These are phyloP conservation scores for Verticillium klebahnii DNA, from an alignment of 2,329 filamentous ascomycete genomes.

Conservation along the genomic window DNA sequence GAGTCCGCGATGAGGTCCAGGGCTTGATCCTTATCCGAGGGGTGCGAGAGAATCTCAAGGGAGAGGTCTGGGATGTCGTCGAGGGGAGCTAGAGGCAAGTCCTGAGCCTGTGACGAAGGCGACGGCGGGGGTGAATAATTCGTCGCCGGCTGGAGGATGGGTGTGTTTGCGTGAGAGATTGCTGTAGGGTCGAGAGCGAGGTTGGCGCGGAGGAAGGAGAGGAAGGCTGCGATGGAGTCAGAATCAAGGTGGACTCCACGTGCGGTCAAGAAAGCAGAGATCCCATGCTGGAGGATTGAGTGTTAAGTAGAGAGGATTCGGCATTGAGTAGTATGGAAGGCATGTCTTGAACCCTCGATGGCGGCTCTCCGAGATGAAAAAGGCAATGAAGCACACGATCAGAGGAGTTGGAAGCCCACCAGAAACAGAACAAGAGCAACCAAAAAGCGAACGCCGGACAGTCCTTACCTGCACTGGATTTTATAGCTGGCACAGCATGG, in stretches of 20 bases:
- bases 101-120: slow-evolving; percentile 30
- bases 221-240: slow-evolving; percentile 59
- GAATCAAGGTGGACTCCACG: neutral
- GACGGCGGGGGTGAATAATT: slow-evolving; percentile 29
- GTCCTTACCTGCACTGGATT: slow-evolving; percentile 55
- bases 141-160: slow-evolving; percentile 48
- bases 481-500: slow-evolving; percentile 49
- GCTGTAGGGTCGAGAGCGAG: slow-evolving; percentile 62
- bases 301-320: too few relatives aligned
- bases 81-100: slow-evolving; percentile 31
- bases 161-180: slow-evolving; percentile 60
- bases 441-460: slow-evolving; percentile 1
- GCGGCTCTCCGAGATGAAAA: neutral
- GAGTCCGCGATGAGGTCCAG: slow-evolving; percentile 75
- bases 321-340: too few relatives aligned
- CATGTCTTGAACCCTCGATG: too few relatives aligned
- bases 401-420: neutral
- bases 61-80: slow-evolving; percentile 60
- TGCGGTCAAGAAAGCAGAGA: neutral
- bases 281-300: too few relatives aligned
- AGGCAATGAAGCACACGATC: neutral
- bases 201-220: slow-evolving; percentile 77
- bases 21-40: slow-evolving; percentile 60
- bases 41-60: slow-evolving; percentile 49
- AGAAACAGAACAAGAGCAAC: slow-evolving; percentile 8